Evolutionary conservation across 1,139 yeast species (phyloP), one percentile per base, ranked within the genome.

Genomic region (Geotrichum reessii): DNA sequence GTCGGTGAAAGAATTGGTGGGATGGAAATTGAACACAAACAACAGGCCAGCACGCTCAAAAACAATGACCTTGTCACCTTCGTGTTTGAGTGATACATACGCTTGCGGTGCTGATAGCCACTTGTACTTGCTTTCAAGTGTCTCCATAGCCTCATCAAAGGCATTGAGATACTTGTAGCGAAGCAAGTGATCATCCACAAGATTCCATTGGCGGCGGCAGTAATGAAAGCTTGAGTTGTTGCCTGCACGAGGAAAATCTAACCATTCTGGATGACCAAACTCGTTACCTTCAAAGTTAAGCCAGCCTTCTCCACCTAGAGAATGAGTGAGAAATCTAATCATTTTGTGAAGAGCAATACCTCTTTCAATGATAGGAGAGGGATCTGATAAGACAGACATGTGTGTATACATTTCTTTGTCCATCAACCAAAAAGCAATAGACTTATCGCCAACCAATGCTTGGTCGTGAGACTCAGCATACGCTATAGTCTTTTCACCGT

Each of bases 201-300:
- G 79, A 67, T 88, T 88, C 79, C 93, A 93, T 73, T 93, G 98
- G 68, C 99, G 83, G 70, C 98, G 83, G 7, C 98, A 97, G 69
- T 93, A 93, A 73, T 88, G 95, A 74, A 88, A 93, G 22, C 95
- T 86, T 72, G 91, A 92, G 46, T 80, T 80, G 72, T 93, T 93
- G 52, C 97, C 97, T 48, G 65, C 86, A 66, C 97, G 83, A 12
- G 99, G 99, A 79, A 93, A 93, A 73, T 93, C 99, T 54, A 93
- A 80, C 99, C 99, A 93, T 72, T 93, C 99, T 2, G 99, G 99
- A 69, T 93, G 99, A 17, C 99, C 99, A 76, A 93, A 93, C 74
- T 93, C 99, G 69, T 93, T 93, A 59, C 99, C 99, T 76, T 92
- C 98, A 69, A 93, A 93, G 70, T 91, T 92, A 68, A 93, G 81